Percentiles rank a stretch among this genome's conserved stretches.
Conservation (phyloP, 2,329 filamentous ascomycete genomes). For the Plenodomus biglobosus region DNA sequence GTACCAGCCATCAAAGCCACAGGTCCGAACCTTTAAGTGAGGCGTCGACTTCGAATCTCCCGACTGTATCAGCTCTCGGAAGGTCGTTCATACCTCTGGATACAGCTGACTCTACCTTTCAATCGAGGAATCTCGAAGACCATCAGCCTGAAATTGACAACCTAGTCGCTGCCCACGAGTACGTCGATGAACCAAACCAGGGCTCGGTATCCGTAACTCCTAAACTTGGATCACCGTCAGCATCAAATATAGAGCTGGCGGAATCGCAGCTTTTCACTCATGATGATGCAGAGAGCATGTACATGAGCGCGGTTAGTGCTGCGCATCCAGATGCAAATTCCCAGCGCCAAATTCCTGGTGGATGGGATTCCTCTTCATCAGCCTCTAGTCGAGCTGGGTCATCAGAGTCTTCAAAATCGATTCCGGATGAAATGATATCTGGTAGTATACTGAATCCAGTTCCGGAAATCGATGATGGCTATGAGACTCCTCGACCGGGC, state of each 20-base stretch:
- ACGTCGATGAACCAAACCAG: slow-evolving; percentile 7
- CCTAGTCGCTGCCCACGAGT: slow-evolving; percentile 15
- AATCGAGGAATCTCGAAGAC: slow-evolving; percentile 10
- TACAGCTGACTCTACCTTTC: slow-evolving; percentile 7
- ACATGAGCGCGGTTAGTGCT: slow-evolving; percentile 68
- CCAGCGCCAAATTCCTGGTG: slow-evolving; percentile 43
- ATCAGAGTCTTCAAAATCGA: slow-evolving; percentile 29
- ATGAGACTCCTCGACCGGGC: slow-evolving; percentile 43
- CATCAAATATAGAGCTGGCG: slow-evolving; percentile 29
- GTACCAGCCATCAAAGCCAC: slow-evolving; percentile 14
- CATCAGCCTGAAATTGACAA: slow-evolving; percentile 14
- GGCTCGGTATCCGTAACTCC: slow-evolving; percentile 4
- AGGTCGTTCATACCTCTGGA: slow-evolving; percentile 16
- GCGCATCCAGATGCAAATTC: slow-evolving; percentile 27
- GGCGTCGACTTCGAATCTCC: slow-evolving; percentile 19
- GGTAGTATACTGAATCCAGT: slow-evolving; percentile 35
- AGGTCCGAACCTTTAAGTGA: slow-evolving; percentile 17
- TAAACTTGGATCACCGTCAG: slow-evolving; percentile 7
- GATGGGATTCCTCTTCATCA: slow-evolving; percentile 45
- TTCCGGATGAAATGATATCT: slow-evolving; percentile 35
- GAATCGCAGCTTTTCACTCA: slow-evolving; percentile 72
- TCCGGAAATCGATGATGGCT: slow-evolving; percentile 39
- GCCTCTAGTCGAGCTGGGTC: slow-evolving; percentile 33
- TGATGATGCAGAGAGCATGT: slow-evolving; percentile 83
- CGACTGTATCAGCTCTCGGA: slow-evolving; percentile 30